Evolutionary conservation across 2,329 filamentous ascomycete genomes (phyloP).

Genomic region (Colletotrichum somersetense): DNA sequence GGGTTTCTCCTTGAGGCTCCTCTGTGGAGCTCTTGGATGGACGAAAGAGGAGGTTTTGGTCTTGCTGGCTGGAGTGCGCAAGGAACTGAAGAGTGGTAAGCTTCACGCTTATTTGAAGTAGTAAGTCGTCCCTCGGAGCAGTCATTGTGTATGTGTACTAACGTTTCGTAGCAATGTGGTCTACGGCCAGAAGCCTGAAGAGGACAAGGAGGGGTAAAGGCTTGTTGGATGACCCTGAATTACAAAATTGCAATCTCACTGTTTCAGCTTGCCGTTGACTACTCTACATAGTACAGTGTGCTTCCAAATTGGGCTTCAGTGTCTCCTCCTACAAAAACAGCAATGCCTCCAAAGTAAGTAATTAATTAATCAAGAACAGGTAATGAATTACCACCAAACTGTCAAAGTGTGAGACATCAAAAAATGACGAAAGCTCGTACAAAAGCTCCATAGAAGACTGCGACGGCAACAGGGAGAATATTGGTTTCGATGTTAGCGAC

Average conservation of each 20-base stretch:
- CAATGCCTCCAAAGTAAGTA: no score
- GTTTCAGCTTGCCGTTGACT: no score
- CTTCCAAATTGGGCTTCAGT: no score
- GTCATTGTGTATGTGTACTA: neutral
- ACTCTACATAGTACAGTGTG: no score
- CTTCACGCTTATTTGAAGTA: conserved; percentile 46
- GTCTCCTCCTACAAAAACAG: no score
- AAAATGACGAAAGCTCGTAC: no score
- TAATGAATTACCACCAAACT: no score
- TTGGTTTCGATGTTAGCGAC: no score
- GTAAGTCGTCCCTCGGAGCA: conserved; percentile 22
- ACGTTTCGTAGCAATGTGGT: conserved; percentile 35
- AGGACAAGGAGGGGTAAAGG: neutral
- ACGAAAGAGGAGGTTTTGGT: conserved; percentile 46
- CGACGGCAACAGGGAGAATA: no score
- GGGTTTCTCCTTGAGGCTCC: conserved; percentile 46
- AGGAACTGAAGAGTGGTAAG: conserved; percentile 47
- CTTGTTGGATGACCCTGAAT: neutral
- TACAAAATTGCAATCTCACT: neutral
- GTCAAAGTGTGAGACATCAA: no score
- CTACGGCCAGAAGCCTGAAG: conserved; percentile 40
- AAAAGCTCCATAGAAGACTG: no score
- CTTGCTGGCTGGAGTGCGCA: conserved; percentile 47
- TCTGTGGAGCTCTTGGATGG: conserved; percentile 51
- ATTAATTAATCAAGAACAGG: no score